A percentile compares a stretch with the other conserved stretches of the same genome.
phyloP scores from a whole-genome alignment of 345 rosid species.

The Camelina laxa region DNA sequence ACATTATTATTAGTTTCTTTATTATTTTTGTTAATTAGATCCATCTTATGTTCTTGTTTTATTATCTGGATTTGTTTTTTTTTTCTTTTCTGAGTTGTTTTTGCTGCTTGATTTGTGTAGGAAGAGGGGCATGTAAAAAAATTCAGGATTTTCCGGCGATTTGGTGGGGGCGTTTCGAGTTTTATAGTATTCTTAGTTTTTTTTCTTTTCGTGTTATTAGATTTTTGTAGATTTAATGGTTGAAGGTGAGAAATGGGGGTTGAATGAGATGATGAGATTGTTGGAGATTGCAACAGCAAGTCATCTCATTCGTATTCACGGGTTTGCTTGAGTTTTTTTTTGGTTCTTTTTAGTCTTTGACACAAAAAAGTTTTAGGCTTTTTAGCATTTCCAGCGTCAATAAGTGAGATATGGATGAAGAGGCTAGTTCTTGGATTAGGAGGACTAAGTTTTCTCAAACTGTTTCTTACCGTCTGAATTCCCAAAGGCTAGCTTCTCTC shows the following conservation, averaged over 20 bases:
- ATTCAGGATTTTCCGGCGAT: constrained; percentile 58
- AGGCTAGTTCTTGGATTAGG: constrained; percentile 83
- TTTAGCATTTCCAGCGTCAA: constrained; percentile 38
- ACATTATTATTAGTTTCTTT: neutral
- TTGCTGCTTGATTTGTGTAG: constrained; percentile 35
- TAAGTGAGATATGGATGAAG: constrained; percentile 66
- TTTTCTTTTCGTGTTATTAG: neutral
- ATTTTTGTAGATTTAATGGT: constrained; percentile 29
- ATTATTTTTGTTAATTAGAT: neutral
- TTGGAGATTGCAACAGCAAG: constrained; percentile 34
- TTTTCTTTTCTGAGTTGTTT: neutral
- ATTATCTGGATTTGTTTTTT: neutral
- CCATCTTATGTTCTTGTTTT: constrained; percentile 5
- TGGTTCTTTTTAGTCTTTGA: constrained; percentile 30
- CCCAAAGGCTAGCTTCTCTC: constrained; percentile 59
- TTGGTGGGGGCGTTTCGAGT: constrained; percentile 41
- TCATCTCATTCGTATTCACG: constrained; percentile 42
- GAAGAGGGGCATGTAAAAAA: constrained; percentile 41
- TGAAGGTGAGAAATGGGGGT: constrained; percentile 19
- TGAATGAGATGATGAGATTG: constrained; percentile 43
- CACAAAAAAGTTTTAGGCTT: constrained; percentile 14
- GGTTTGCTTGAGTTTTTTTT: constrained; percentile 46
- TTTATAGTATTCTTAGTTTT: constrained; percentile 28
- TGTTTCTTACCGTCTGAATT: constrained; percentile 74
- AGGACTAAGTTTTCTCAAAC: constrained; percentile 90